Evolutionary conservation across 257 asterid species (phyloP).

Genomic region (Solanum corneliomulleri): DNA sequence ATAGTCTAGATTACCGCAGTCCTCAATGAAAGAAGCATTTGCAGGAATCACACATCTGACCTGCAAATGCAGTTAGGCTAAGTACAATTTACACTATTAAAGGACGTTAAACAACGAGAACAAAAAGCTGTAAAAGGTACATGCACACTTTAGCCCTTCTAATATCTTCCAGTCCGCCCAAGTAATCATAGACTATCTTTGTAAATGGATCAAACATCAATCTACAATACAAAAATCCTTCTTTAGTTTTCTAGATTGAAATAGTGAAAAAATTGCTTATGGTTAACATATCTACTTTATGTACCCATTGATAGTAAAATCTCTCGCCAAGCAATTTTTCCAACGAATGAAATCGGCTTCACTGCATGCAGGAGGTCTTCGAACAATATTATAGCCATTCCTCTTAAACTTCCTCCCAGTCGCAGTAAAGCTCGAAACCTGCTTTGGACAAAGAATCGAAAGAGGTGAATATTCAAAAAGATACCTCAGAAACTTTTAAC

Average conservation of each 20-base stretch:
- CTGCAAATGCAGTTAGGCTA: slow-evolving; percentile 1
- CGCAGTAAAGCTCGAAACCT: slow-evolving; percentile 26
- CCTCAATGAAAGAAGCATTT: slow-evolving; percentile 13
- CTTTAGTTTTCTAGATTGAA: not conserved
- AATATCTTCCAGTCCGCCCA: slow-evolving; percentile 25
- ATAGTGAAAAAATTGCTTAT: not conserved
- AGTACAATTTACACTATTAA: not conserved
- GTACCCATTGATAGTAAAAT: slow-evolving; percentile 24
- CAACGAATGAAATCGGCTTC: slow-evolving; percentile 17
- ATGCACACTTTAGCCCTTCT: slow-evolving; percentile 25
- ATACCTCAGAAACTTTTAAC: not conserved
- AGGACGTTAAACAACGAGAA: not conserved
- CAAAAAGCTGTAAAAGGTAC: slow-evolving; percentile 3
- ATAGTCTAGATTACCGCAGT: slow-evolving; percentile 12
- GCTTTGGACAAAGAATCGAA: not conserved
- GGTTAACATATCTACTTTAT: not conserved
- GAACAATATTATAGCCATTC: not conserved
- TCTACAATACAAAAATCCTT: not conserved
- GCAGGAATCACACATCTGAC: slow-evolving; percentile 22
- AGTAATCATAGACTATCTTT: slow-evolving; percentile 17
- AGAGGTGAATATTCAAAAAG: not conserved
- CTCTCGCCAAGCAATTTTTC: slow-evolving; percentile 20
- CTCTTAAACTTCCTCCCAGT: slow-evolving; percentile 6
- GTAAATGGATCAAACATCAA: slow-evolving; percentile 27
- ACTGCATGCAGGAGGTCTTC: slow-evolving; percentile 9